These are phyloP conservation scores for Malus hybrid DNA, from an alignment of 331 rosid genomes.

Conservation along the genomic window DNA sequence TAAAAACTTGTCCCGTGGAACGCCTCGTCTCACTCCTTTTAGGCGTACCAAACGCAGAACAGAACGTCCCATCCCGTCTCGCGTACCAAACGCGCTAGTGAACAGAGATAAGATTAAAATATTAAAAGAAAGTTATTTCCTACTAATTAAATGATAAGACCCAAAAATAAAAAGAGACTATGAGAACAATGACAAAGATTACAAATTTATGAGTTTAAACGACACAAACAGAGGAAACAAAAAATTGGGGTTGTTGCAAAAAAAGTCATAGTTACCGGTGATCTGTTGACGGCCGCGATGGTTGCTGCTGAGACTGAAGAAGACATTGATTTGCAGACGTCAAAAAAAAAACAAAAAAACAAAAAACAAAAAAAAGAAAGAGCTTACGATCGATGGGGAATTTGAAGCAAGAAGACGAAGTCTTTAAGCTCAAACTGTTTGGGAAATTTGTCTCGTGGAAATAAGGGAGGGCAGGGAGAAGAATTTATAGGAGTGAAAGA, in stretches of 20 bases:
- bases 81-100: too few relatives aligned
- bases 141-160: not conserved
- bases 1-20: too few relatives aligned
- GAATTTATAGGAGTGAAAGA: not conserved
- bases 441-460: not conserved
- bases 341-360: too few relatives aligned
- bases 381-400: not conserved
- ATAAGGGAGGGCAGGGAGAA: not conserved
- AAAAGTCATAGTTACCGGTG: slow-evolving; percentile 40
- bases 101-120: too few relatives aligned
- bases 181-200: not conserved
- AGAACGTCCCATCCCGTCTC: too few relatives aligned
- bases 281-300: slow-evolving; percentile 39
- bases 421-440: not conserved
- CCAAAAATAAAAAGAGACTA: not conserved
- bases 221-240: slow-evolving; percentile 1
- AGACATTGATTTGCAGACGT: slow-evolving; percentile 35
- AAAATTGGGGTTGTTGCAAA: not conserved
- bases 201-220: not conserved
- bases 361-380: too few relatives aligned
- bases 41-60: too few relatives aligned
- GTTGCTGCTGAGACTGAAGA: slow-evolving; percentile 48
- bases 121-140: not conserved
- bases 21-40: too few relatives aligned
- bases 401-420: not conserved